Percentiles rank a stretch among this genome's conserved stretches.
Conservation (phyloP, 163 green algal genomes). For the Trebouxia gelatinosa region DNA sequence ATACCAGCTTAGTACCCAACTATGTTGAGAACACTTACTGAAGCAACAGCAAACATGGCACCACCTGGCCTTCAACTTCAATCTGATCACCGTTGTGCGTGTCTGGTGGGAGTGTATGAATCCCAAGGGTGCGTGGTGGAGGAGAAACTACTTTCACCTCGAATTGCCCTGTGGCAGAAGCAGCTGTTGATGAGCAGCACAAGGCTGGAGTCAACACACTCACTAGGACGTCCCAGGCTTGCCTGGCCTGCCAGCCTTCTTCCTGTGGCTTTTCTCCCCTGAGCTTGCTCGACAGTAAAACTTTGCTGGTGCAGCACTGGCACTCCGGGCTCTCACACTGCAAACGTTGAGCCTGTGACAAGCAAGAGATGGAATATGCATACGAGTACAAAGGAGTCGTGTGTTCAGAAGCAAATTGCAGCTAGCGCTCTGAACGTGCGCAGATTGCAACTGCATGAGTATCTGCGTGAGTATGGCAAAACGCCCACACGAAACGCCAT, state of each 20-base stretch:
- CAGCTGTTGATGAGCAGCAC: background rate
- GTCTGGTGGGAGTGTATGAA: conserved; percentile 34
- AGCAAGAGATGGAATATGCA: background rate
- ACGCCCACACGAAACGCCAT: too few relatives aligned
- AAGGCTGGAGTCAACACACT: background rate
- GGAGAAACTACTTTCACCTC: conserved; percentile 36
- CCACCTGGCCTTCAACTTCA: conserved; percentile 31
- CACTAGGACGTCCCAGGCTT: background rate
- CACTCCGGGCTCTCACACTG: conserved; percentile 7
- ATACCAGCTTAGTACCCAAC: background rate
- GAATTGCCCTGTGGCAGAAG: conserved; percentile 25
- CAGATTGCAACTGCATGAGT: too few relatives aligned
- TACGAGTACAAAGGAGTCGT: background rate
- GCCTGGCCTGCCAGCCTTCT: conserved; percentile 4
- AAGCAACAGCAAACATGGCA: background rate
- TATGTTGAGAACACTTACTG: background rate
- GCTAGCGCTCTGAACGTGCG: too few relatives aligned
- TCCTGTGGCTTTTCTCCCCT: background rate
- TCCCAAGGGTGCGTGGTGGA: conserved; percentile 30
- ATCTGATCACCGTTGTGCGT: conserved; percentile 45
- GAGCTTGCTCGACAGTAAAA: background rate
- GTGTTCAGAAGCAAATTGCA: too few relatives aligned
- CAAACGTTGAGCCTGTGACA: background rate
- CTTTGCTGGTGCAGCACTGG: too few relatives aligned
- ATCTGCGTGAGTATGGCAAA: too few relatives aligned